phyloP scores from a whole-genome alignment of 2,329 filamentous ascomycete species.

The Sporothrix brasiliensis region DNA sequence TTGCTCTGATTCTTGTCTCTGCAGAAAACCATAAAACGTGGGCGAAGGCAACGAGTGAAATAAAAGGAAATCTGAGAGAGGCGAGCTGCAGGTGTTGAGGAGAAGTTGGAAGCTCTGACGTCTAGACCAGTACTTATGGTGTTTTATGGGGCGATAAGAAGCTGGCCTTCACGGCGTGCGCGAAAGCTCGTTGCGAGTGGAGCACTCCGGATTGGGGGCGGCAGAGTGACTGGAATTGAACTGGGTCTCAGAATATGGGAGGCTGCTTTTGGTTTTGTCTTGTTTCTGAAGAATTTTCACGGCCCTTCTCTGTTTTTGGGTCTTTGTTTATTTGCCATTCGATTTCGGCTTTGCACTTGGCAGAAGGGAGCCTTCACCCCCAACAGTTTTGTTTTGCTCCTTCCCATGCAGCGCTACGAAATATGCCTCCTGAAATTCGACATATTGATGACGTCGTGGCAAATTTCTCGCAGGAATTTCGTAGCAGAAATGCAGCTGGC shows the following conservation, averaged over 20 bases:
- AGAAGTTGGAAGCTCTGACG: conserved; percentile 28
- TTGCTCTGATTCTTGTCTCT: not conserved
- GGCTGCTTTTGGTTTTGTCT: not conserved
- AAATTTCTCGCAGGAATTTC: conserved; percentile 31
- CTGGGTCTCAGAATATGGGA: conserved; percentile 20
- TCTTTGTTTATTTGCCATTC: not conserved
- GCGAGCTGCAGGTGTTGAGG: conserved; percentile 25
- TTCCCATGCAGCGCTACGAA: conserved; percentile 6
- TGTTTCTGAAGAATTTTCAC: conserved; percentile 1
- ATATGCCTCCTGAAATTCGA: conserved; percentile 9
- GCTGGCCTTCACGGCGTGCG: conserved; percentile 18
- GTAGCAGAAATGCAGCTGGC: conserved; percentile 7
- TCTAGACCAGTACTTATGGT: conserved; percentile 27
- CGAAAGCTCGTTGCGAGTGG: conserved; percentile 32
- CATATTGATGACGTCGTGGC: conserved; percentile 36
- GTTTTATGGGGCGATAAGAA: conserved; percentile 35
- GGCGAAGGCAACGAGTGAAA: not conserved
- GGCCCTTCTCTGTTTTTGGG: not conserved
- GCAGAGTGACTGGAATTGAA: conserved; percentile 24
- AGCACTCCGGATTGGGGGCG: conserved; percentile 28
- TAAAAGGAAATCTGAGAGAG: conserved; percentile 2
- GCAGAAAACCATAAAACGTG: not conserved
- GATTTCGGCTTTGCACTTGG: not conserved
- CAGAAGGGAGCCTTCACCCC: not conserved
- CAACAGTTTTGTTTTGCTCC: conserved; percentile 28